Evolutionary conservation across 768 basidiomycete genomes (phyloP), one percentile per base, ranked within the genome.

Genomic region (Suillus plorans): DNA sequence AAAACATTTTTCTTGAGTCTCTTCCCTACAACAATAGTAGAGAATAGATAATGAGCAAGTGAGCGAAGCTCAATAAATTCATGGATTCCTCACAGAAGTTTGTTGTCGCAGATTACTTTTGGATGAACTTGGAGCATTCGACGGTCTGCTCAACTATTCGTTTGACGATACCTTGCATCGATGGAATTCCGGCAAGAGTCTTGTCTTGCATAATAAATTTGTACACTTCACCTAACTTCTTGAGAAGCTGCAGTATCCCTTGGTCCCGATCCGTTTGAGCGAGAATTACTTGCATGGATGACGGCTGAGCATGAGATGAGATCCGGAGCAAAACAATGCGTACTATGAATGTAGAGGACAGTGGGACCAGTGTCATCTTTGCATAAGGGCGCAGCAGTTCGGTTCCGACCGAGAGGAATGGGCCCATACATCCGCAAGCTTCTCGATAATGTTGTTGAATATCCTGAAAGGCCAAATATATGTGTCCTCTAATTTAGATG

Each of bases 51-150:
- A 49, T n/a, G 60, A 20, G 42, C 5, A 45, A 31, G 37, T 13
- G 60, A 5, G 42, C 4, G 25, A 22, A 47, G 5, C 16, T 1
- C n/a, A 58, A 36, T 4, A n/a, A 5, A 13, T 16, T 22, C 10
- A 10, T 14, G 20, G 31, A 2, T 2, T 28, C 25, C 65, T 36
- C 49, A 66, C 65, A 57, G n/a, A 66, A 65, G 16, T 8, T 57
- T 36, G 42, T 66, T 5, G 8, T 60, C 9, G n/a, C 65, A 0
- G 64, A 22, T 14, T 66, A 65, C 10, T 66, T 44, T 12, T 1
- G 28, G n/a, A 66, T 60, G 45, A 65, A 66, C 1, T 60, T 20
- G n/a, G 56, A 18, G 16, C 65, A 66, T n/a, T 65, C 57, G 1
- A 45, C 13, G 5, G 64, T 60, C 31, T 59, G 55, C 36, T 65